Conservation (phyloP, 805 yeast genomes). For the Nakazawaea ishiwadae region DNA sequence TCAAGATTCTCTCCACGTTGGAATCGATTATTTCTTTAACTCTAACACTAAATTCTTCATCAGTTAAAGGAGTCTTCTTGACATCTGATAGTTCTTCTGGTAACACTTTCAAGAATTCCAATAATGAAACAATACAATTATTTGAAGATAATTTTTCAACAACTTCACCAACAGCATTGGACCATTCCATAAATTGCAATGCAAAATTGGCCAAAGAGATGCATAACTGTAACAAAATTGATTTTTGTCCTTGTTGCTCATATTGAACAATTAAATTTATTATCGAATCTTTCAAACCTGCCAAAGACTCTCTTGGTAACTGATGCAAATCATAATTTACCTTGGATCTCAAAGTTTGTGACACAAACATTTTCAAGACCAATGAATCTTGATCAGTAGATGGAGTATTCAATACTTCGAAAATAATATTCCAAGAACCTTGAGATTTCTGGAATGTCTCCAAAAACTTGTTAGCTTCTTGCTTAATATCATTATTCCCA, state of each 20-base stretch:
- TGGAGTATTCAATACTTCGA: constrained; percentile 40
- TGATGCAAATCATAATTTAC: constrained; percentile 82
- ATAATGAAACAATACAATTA: constrained; percentile 39
- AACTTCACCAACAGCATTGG: constrained; percentile 63
- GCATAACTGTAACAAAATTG: constrained; percentile 79
- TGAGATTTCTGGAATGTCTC: constrained; percentile 80
- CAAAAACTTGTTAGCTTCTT: constrained; percentile 48
- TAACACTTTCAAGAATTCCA: constrained; percentile 79
- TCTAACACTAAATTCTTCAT: constrained; percentile 70
- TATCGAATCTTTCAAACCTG: constrained; percentile 63
- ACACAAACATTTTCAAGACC: constrained; percentile 74
- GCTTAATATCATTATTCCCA: constrained; percentile 32
- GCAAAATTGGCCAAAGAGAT: constrained; percentile 79
- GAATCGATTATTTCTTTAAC: constrained; percentile 56
- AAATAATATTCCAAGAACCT: constrained; percentile 75
- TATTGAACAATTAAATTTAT: constrained; percentile 52
- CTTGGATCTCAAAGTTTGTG: constrained; percentile 86
- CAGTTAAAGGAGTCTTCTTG: constrained; percentile 72
- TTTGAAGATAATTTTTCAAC: constrained; percentile 39
- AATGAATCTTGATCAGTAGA: constrained; percentile 24
- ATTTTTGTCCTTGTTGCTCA: constrained; percentile 36
- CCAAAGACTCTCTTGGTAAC: constrained; percentile 53
- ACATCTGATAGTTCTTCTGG: constrained; percentile 89
- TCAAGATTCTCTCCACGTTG: constrained; percentile 65
- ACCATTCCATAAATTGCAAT: constrained; percentile 74